Evolutionary conservation across 164 flowering plant species (phyloP).

Genomic region (Saururus chinensis): DNA sequence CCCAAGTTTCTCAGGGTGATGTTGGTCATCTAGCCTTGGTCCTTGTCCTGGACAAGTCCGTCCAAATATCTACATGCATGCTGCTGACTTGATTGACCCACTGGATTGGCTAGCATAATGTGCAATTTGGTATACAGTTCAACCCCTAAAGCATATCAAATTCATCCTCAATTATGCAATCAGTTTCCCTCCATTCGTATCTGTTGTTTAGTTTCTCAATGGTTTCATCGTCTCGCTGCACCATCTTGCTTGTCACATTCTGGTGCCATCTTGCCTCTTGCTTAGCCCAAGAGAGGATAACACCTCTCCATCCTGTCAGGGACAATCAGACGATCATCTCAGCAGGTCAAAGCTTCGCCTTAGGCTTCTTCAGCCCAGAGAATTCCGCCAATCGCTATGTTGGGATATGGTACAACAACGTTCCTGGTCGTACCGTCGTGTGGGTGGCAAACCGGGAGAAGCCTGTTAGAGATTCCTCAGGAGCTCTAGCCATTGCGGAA

Average conservation of each 20-base stretch:
- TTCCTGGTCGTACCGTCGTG: constrained; percentile 7
- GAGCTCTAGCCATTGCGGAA: constrained; percentile 1
- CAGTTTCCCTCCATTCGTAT: background rate
- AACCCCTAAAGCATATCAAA: no score
- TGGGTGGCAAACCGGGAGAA: constrained; percentile 21
- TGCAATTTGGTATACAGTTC: no score
- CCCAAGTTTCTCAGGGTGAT: no score
- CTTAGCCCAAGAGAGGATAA: background rate
- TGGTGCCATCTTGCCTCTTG: background rate
- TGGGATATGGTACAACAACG: constrained; percentile 13
- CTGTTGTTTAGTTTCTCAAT: background rate
- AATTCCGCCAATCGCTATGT: constrained; percentile 11
- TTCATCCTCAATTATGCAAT: no score
- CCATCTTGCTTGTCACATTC: background rate
- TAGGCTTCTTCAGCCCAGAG: constrained; percentile 18
- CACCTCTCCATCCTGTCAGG: background rate
- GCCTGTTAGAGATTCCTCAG: constrained; percentile 11
- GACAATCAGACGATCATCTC: background rate
- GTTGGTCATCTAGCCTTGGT: no score
- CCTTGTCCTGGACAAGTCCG: no score
- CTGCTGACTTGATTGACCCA: no score
- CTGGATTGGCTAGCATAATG: no score
- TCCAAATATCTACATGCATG: no score
- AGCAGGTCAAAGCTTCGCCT: background rate
- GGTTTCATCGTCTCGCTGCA: background rate